Base-by-base conservation (phyloP, 208 protist species). In the Crithidia thermophila region DNA sequence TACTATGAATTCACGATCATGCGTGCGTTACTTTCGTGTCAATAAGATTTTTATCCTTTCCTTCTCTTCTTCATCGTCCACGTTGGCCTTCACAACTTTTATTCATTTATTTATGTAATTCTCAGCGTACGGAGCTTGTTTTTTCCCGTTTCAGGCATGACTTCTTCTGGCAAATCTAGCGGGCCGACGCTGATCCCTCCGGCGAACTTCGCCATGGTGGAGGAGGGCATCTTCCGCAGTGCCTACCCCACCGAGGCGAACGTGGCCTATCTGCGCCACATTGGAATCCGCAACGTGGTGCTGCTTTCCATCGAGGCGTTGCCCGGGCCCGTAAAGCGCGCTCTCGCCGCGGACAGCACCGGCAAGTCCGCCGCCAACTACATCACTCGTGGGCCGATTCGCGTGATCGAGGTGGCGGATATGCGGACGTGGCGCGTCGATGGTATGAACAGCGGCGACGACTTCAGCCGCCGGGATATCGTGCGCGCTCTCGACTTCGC, bases 251-350 rank as follows among this genome's bases (percentile, higher is more conserved):
- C 77, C 3, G 76, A 82, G 42, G 74, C 63, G 0, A 88, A 84
- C 67, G 72, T 95, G 21, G 74, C 84, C 0, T 95, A 85, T 57
- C 75, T 97, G 2, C 79, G 66, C 16, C 75, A 88, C 52, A 88
- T 91, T 31, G 84, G 88, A 23, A 91, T 97, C 36, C 82, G 82
- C 43, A 87, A 87, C 27, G 66, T 97, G 6, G 86, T 90, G 37
- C 59, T 91, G 37, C 85, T 97, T 7, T 94, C 87, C 13, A 87
- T 93, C 39, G 93, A 97, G 62, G 39, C 72, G 23, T 77, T 97
- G 27, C 81, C 88, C 0, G 69, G 55, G 7, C 72, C 73, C 1
- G 88, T 95, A 1, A 57, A 75, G 25, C 64, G 88, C 10, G 40
- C 71, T 6, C 67, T 77, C 28, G 39, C 30, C n/a, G 62, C 50